Evolutionary conservation across 208 protist species (phyloP), one percentile per base, ranked within the genome.

Genomic region (Trichomonas gallinae): DNA sequence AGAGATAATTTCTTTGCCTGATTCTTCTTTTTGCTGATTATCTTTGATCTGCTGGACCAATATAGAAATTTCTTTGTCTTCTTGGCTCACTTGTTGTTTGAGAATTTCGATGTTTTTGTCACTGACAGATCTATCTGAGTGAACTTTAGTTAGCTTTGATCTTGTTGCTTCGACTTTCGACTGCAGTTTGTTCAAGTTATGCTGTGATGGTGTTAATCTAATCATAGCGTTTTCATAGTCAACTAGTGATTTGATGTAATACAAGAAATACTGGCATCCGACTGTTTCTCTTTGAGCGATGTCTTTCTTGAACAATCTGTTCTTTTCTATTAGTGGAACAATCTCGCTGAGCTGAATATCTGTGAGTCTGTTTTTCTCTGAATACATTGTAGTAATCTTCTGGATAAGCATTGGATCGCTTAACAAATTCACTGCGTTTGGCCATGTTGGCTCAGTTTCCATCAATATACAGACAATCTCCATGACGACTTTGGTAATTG

Each of bases 401-500:
- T 42, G 98, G 97, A 96, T 98, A 98, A 44, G 98, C 98, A 97
- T 98, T 99, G 97, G 99, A 99, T 96, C 98, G 97, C 63, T 99
- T 97, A 97, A 98, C 98, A 96, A 98, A 98, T 31, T 99, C 97
- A 91, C 99, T 97, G 46, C 13, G 10, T 36, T 31, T n/a, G 38
- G 97, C 98, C 98, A 98, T 45, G 97, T 97, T 23, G 97, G 46
- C 91, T 98, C 97, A 34, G 97, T 96, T 83, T 99, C 98, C 96
- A 99, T 98, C 97, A 99, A 98, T 36, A 98, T 98, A 98, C 98
- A 99, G 96, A 99, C 98, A 21, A 98, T 98, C 97, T 99, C 98
- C 97, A 99, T 98, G 96, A 98, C 99, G 97, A 98, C 98, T 38
- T 98, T 97, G 96, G 99, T 99, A 26, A 98, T 98, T 36, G 98